Conservation (phyloP, 108 stramenopile genomes). For the Mediolabrus comicus region DNA sequence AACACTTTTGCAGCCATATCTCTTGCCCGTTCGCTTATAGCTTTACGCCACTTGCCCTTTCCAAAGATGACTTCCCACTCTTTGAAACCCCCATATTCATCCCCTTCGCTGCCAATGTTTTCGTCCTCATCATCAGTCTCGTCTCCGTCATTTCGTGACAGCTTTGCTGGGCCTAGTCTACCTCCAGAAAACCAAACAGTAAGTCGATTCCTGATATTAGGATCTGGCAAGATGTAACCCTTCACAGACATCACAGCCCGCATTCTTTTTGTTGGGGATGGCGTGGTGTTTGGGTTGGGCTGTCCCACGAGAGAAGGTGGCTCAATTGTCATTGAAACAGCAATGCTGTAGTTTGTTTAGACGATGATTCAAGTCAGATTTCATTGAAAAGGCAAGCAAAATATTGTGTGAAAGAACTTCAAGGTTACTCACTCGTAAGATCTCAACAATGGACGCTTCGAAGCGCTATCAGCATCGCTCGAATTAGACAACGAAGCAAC, state of each 20-base stretch:
- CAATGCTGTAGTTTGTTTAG: constrained; percentile 52
- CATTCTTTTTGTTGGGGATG: constrained; percentile 43
- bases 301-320: constrained; percentile 46
- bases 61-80: constrained; percentile 66
- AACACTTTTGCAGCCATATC: constrained; percentile 65
- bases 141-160: constrained; percentile 17
- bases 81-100: constrained; percentile 41
- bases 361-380: constrained; percentile 48
- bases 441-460: constrained; percentile 23
- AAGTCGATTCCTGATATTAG: constrained; percentile 43
- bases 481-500: constrained; percentile 40
- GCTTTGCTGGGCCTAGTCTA: constrained; percentile 42
- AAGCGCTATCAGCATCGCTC: constrained; percentile 15
- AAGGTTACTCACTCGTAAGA: constrained; percentile 70
- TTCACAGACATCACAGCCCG: constrained; percentile 60
- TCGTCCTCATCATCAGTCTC: constrained; percentile 59
- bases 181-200: constrained; percentile 82
- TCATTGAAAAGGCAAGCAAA: neutral
- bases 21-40: constrained; percentile 46
- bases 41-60: constrained; percentile 38
- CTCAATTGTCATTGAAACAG: constrained; percentile 65
- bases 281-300: constrained; percentile 50
- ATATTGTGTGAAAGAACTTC: constrained; percentile 18
- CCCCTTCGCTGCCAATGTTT: constrained; percentile 33
- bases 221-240: constrained; percentile 72